Percentiles rank a stretch among this genome's conserved stretches.
These are phyloP conservation scores for Discostella stelligera DNA, from an alignment of 352 stramenopile genomes.

Conservation along the genomic window DNA sequence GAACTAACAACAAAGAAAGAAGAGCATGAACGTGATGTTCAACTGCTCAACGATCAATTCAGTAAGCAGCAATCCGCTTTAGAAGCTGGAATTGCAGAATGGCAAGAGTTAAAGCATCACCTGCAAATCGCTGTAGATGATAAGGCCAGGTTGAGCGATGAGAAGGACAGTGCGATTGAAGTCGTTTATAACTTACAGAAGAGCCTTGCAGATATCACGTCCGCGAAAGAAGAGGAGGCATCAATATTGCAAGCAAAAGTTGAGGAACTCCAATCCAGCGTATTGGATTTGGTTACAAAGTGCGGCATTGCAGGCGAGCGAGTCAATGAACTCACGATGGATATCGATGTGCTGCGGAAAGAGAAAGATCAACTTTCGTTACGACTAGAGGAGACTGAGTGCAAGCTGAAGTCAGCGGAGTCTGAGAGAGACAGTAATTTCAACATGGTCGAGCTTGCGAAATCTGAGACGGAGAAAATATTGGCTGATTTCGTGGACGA, in stretches of 20 bases:
- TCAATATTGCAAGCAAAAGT: slow-evolving; percentile 1
- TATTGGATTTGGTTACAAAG: slow-evolving; percentile 5
- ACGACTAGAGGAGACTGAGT: slow-evolving; percentile 28
- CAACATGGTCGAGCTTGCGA: slow-evolving; percentile 14
- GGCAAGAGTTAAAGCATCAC: slow-evolving; percentile 21
- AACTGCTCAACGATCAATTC: slow-evolving; percentile 5
- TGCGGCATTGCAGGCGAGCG: background rate
- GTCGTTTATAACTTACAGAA: slow-evolving; percentile 23
- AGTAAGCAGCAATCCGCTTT: slow-evolving; percentile 1
- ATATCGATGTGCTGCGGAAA: background rate
- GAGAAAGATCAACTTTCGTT: slow-evolving; percentile 27
- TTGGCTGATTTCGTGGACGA: slow-evolving; percentile 1
- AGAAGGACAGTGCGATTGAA: slow-evolving; percentile 17
- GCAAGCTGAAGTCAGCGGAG: slow-evolving; percentile 3
- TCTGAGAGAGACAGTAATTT: slow-evolving; percentile 21
- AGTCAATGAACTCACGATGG: slow-evolving; percentile 5
- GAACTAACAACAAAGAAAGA: slow-evolving; percentile 23
- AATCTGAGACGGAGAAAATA: slow-evolving; percentile 23
- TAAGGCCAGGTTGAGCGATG: slow-evolving; percentile 17
- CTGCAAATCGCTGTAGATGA: slow-evolving; percentile 29
- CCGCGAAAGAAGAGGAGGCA: slow-evolving; percentile 17
- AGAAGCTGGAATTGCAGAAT: background rate
- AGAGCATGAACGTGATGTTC: slow-evolving; percentile 7
- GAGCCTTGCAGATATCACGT: slow-evolving; percentile 13
- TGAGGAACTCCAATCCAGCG: slow-evolving; percentile 11